phyloP scores from a whole-genome alignment of 2,329 filamentous ascomycete genomes.

The Sclerotinia nivalis region DNA sequence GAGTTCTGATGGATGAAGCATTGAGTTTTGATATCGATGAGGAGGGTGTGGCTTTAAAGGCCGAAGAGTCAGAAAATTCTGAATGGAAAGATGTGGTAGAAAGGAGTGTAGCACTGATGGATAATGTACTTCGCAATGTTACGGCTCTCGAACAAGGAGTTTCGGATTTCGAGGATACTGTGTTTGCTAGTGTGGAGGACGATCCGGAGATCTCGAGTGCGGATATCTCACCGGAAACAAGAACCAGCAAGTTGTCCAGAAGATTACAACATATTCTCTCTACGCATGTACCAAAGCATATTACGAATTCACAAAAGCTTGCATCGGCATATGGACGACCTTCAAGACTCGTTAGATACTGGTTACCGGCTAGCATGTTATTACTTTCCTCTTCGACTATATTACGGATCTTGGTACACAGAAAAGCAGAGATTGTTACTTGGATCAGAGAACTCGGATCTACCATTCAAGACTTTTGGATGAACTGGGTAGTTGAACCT shows the following conservation, averaged over 20 bases:
- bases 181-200: conserved; percentile 63
- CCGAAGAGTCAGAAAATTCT: conserved; percentile 44
- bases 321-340: conserved; percentile 72
- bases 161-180: conserved; percentile 64
- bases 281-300: conserved; percentile 67
- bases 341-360: conserved; percentile 75
- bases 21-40: conserved; percentile 66
- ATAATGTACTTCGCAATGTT: conserved; percentile 76
- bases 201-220: conserved; percentile 58
- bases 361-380: conserved; percentile 73
- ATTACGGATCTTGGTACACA: conserved; percentile 74
- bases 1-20: conserved; percentile 84
- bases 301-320: conserved; percentile 54
- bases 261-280: conserved; percentile 70
- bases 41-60: conserved; percentile 52
- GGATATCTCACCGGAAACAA: conserved; percentile 38
- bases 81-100: conserved; percentile 76
- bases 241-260: conserved; percentile 61
- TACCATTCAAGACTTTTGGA: conserved; percentile 87
- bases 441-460: conserved; percentile 79
- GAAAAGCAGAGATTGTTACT: conserved; percentile 71
- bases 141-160: conserved; percentile 63
- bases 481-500: conserved; percentile 93
- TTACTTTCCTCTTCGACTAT: conserved; percentile 84
- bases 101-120: conserved; percentile 80